phyloP scores from a whole-genome alignment of 1,284 basidiomycete species.

The Polyporus tsugae region DNA sequence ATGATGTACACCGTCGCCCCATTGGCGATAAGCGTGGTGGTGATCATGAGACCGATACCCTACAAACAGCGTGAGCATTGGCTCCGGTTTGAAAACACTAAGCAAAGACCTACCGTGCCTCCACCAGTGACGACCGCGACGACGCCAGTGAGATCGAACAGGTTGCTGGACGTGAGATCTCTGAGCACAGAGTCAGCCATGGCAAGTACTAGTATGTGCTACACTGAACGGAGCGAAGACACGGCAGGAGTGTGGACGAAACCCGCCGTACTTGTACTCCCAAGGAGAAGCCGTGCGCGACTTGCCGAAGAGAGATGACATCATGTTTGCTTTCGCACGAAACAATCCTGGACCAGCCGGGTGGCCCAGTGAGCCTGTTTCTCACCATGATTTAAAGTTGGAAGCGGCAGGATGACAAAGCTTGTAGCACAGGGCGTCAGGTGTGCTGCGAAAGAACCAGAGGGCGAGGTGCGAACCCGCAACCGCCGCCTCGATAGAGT shows the following conservation, averaged over 20 bases:
- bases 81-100: not conserved
- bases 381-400: not conserved
- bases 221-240: not conserved
- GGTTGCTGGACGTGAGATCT: conserved; percentile 46
- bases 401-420: not conserved
- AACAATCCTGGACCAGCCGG: not conserved
- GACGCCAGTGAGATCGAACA: conserved; percentile 54
- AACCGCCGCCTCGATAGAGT: not conserved
- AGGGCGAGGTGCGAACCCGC: not conserved
- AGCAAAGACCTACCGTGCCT: conserved; percentile 46
- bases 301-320: not conserved
- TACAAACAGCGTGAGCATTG: conserved; percentile 25
- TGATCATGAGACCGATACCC: conserved; percentile 61
- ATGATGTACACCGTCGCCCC: conserved; percentile 60
- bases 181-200: conserved; percentile 51
- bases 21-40: conserved; percentile 55
- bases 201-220: too few species aligned
- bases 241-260: not conserved
- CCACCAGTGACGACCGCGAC: conserved; percentile 60
- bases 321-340: not conserved
- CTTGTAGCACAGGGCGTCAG: not conserved
- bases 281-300: not conserved
- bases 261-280: not conserved
- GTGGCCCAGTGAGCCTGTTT: not conserved
- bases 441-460: not conserved